Evolutionary conservation across 176 grass and related monocot species (phyloP).

Genomic region (Echinochloa phyllopogon): DNA sequence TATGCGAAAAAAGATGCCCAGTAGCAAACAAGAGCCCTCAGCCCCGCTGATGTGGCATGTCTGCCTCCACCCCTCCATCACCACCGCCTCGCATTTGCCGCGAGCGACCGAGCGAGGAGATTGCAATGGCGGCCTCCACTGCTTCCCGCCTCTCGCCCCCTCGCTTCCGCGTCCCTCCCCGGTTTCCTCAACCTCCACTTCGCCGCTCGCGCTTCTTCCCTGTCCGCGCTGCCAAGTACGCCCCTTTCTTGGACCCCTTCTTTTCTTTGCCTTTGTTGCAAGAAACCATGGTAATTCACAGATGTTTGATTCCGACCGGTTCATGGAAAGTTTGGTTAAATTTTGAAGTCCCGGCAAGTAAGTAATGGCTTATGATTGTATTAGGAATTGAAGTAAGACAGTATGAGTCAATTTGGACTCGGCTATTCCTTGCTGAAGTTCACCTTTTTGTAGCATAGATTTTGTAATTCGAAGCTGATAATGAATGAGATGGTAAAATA

Average conservation of each 20-base stretch:
- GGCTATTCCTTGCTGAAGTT: not conserved
- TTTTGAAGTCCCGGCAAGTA: not conserved
- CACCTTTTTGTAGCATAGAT: not conserved
- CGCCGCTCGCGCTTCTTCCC: slow-evolving; percentile 35
- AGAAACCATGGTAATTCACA: not conserved
- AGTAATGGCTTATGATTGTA: not conserved
- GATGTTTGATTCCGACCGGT: not conserved
- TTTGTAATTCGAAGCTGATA: not conserved
- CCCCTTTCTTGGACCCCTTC: not conserved
- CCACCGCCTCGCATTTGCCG: slow-evolving; percentile 29
- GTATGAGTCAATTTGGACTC: not conserved
- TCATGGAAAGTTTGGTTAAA: not conserved
- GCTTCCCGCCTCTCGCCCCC: slow-evolving; percentile 42
- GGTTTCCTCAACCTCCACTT: not conserved
- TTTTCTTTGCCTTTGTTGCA: not conserved
- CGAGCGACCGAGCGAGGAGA: slow-evolving; percentile 43
- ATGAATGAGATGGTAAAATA: not conserved
- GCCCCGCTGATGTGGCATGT: slow-evolving; percentile 36
- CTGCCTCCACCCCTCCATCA: slow-evolving; percentile 47
- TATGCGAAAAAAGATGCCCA: not conserved
- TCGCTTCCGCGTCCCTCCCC: not conserved
- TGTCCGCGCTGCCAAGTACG: slow-evolving; percentile 56
- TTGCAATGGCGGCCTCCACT: slow-evolving; percentile 47
- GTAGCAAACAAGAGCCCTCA: not conserved
- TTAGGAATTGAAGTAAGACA: not conserved